Percentiles rank a stretch among this genome's conserved stretches.
These are phyloP conservation scores for Primulina eburnea DNA, from an alignment of 257 asterid species.

Conservation along the genomic window DNA sequence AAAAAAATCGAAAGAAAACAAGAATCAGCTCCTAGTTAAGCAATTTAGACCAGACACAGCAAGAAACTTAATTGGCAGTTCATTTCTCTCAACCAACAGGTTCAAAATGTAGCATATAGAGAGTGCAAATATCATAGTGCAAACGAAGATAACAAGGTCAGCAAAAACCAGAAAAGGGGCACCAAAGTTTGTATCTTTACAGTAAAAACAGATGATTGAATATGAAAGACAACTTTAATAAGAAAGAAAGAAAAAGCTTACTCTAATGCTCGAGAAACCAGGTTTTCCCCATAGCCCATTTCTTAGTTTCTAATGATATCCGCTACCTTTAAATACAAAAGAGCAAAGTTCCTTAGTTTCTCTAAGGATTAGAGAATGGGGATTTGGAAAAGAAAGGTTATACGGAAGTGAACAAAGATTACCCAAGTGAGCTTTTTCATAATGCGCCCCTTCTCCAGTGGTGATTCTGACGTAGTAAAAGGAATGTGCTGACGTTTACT, in stretches of 20 bases:
- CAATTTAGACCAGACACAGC: not conserved
- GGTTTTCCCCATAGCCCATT: constrained; percentile 36
- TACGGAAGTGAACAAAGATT: not conserved
- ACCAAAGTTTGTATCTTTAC: no score
- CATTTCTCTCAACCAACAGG: not conserved
- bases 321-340: not conserved
- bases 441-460: not conserved
- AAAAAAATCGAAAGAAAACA: not conserved
- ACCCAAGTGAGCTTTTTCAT: not conserved
- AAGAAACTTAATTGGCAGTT: not conserved
- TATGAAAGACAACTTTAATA: not conserved
- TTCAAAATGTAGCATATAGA: not conserved
- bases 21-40: not conserved
- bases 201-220: not conserved
- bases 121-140: not conserved
- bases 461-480: constrained; percentile 32
- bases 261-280: constrained; percentile 34
- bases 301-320: constrained; percentile 21
- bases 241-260: constrained; percentile 6
- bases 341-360: not conserved
- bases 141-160: no score
- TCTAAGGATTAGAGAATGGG: not conserved
- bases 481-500: constrained; percentile 30
- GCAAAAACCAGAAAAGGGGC: not conserved
- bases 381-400: constrained; percentile 19